Evolutionary conservation across 2,329 filamentous ascomycete species (phyloP).

Genomic region (Sporothrix protearum): DNA sequence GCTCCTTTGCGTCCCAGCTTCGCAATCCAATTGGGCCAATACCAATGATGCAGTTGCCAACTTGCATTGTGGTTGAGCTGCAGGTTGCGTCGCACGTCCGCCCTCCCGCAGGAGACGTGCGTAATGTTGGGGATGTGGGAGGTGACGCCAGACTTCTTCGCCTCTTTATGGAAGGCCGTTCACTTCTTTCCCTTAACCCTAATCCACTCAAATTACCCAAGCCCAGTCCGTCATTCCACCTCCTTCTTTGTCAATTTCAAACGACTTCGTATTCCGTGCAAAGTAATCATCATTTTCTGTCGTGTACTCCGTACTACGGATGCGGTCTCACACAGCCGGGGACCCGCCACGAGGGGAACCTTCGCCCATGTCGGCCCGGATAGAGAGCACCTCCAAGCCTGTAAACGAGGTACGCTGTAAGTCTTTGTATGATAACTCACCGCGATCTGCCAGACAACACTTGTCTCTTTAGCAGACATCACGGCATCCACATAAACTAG

Average conservation of each 20-base stretch:
- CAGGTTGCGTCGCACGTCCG: not conserved
- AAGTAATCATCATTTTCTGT: not conserved
- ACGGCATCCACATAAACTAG: not conserved
- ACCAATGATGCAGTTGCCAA: conserved; percentile 1
- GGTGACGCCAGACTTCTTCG: not conserved
- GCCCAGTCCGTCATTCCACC: not conserved
- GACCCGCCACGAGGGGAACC: not conserved
- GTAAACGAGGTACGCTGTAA: not conserved
- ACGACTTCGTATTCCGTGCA: not conserved
- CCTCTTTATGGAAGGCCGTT: not conserved
- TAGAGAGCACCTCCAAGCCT: not conserved
- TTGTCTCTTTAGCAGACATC: not conserved
- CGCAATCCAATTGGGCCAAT: conserved; percentile 13
- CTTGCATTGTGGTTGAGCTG: conserved; percentile 4
- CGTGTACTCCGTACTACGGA: not conserved
- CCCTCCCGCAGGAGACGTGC: conserved; percentile 7
- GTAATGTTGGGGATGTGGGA: conserved; percentile 6
- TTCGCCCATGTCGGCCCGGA: not conserved
- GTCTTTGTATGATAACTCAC: not conserved
- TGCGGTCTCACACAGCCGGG: not conserved
- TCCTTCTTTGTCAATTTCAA: not conserved
- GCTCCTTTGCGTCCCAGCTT: not conserved
- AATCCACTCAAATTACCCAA: not conserved
- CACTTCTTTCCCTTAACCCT: not conserved
- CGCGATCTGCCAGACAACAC: not conserved